phyloP scores from a whole-genome alignment of 2,329 filamentous ascomycete species.

The Neonectria sp. region DNA sequence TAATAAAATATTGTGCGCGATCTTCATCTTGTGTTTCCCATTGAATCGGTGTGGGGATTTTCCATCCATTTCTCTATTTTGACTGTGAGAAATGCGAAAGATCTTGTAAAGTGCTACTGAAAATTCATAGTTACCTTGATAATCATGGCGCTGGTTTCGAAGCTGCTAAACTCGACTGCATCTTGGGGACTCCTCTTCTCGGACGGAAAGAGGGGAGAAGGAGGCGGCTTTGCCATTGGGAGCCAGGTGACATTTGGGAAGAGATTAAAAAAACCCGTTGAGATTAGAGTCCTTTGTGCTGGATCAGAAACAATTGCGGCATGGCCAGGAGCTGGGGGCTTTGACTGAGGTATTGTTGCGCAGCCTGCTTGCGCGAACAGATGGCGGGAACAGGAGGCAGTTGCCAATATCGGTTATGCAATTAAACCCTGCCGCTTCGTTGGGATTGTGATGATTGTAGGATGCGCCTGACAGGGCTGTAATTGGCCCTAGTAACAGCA shows the following conservation, averaged over 20 bases:
- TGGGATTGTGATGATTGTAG: background rate
- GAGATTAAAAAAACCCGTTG: background rate
- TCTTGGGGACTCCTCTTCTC: background rate
- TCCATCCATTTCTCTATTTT: constrained; percentile 1
- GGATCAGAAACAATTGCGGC: background rate
- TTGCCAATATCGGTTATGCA: background rate
- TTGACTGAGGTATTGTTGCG: background rate
- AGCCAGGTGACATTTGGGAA: background rate
- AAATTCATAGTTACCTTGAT: background rate
- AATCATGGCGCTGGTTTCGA: constrained; percentile 4
- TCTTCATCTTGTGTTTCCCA: background rate
- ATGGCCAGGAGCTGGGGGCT: background rate
- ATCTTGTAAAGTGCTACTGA: background rate
- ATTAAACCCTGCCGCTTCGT: background rate
- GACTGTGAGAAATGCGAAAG: background rate
- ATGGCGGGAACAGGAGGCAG: background rate
- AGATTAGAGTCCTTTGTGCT: background rate
- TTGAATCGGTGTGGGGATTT: background rate
- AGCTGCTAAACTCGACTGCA: background rate
- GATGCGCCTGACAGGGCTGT: background rate
- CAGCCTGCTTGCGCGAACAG: background rate
- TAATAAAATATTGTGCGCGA: background rate
- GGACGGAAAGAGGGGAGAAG: background rate
- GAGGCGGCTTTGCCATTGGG: background rate
- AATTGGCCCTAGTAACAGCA: background rate